Evolutionary conservation across 768 basidiomycete genomes (phyloP), one percentile per base, ranked within the genome.

Genomic region (Sporobolomyces pararoseus): DNA sequence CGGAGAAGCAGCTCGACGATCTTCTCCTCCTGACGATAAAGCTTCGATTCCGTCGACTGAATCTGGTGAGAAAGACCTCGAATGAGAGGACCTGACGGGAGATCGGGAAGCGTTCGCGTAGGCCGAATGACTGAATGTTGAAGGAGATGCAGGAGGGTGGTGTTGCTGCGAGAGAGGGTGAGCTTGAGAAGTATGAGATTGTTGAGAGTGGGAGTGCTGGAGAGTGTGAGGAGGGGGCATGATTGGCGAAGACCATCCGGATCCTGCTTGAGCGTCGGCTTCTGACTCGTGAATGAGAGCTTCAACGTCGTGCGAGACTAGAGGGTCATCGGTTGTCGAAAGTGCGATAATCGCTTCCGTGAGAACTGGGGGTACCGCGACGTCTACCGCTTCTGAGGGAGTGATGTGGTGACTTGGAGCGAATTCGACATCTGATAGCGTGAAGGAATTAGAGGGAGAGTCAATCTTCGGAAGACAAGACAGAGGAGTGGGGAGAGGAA

Each of bases 341-440:
- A 73, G 64, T 12, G 71, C 71, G 35, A 73, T 25, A 35, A 61
- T 65, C 7, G 72, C 73, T 51, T 70, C 73, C 46, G 69, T 69
- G 10, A 74, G 39, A 44, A 71, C 67, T n/a, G 73, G 73, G 3
- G 73, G 70, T 25, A 74, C 61, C 4, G 73, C 73, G 46, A 71
- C 70, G 55, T 74, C 73, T 37, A 71, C 66, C 1, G 73, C 73
- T 37, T 74, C 73, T 1, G 65, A 66, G 10, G 73, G 66, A 3
- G 57, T 57, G 65, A 74, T 60, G 58, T 39, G 63, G 37, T 74
- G 73, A 29, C 65, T 65, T 14, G 73, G n/a, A 16, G 62, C 52
- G 49, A 74, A 74, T 39, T 74, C 73, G 51, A 74, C 73, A 54
- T 74, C 73, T 74, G 63, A 13, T 4, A 1, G 47, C 12, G 19